phyloP scores from a whole-genome alignment of 2,329 filamentous ascomycete species.

The Beauveria varroae region DNA sequence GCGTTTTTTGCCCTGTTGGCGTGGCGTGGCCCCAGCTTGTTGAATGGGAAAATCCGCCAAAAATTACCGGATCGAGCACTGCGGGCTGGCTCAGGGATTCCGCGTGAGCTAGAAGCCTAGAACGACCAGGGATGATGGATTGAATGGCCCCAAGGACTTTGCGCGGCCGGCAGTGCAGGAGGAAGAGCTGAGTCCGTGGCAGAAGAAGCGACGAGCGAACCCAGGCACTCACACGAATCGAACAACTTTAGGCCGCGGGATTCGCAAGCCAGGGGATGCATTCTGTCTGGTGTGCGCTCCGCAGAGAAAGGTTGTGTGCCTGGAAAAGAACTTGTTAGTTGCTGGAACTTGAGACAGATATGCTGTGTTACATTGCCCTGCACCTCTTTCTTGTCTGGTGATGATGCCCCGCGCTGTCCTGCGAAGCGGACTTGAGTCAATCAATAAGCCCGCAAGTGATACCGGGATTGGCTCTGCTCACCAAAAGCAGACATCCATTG shows the following conservation, averaged over 20 bases:
- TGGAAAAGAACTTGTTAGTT: no score
- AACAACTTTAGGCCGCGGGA: not conserved
- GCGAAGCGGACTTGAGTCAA: no score
- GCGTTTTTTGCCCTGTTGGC: not conserved
- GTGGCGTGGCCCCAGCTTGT: not conserved
- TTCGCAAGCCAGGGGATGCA: not conserved
- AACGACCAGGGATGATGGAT: not conserved
- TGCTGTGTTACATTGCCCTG: not conserved
- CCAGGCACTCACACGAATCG: not conserved
- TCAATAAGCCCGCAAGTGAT: no score
- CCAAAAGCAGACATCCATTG: no score
- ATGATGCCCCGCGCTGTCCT: not conserved
- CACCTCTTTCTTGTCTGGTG: not conserved
- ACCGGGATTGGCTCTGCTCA: no score
- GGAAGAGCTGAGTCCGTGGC: no score
- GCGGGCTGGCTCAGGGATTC: not conserved
- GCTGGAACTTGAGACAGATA: no score
- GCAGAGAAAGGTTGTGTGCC: no score
- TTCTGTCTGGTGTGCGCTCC: no score
- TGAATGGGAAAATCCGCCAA: not conserved
- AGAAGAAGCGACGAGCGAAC: not conserved
- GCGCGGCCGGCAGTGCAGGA: constrained; percentile 3
- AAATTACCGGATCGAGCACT: constrained; percentile 9
- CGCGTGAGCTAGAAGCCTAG: not conserved
- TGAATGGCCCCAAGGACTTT: not conserved